These are phyloP conservation scores for Lepiota subincarnata DNA, from an alignment of 768 basidiomycete species.

Conservation along the genomic window DNA sequence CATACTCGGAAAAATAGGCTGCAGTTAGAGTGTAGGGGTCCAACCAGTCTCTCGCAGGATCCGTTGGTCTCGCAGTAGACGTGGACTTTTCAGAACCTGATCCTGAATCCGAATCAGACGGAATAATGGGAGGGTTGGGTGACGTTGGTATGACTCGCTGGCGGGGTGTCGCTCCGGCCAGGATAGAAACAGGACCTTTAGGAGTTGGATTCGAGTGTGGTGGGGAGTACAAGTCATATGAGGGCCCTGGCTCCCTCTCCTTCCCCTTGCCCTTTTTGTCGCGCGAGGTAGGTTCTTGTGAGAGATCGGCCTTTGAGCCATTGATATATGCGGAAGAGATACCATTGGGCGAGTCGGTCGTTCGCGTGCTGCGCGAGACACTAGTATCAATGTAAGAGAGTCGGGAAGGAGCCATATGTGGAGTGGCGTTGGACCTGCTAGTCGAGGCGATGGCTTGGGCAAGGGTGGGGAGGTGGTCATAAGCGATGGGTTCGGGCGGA, in stretches of 20 bases:
- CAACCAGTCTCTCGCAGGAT: constrained; percentile 14
- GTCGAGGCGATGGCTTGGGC: constrained; percentile 24
- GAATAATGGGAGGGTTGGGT: not conserved
- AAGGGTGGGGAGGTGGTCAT: constrained; percentile 40
- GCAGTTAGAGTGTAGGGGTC: constrained; percentile 23
- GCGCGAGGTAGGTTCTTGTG: no score
- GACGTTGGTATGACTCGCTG: constrained; percentile 5
- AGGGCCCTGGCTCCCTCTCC: constrained; percentile 10
- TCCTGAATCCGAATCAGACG: not conserved
- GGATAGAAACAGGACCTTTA: constrained; percentile 1
- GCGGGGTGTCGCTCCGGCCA: constrained; percentile 3
- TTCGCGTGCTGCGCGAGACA: not conserved
- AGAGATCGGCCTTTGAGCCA: no score
- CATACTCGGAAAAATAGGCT: constrained; percentile 21
- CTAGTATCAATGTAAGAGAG: no score
- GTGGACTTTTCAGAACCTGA: constrained; percentile 1
- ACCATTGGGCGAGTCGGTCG: not conserved
- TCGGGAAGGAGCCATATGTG: not conserved
- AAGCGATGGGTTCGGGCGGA: constrained; percentile 51
- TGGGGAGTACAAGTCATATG: constrained; percentile 8
- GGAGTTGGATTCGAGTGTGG: not conserved
- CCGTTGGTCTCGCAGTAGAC: not conserved
- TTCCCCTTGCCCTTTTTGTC: constrained; percentile 13
- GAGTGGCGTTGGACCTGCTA: not conserved
- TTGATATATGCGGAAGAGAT: not conserved